Evolutionary conservation across 2,329 filamentous ascomycete genomes (phyloP), one percentile per base, ranked within the genome.

Genomic region (Alternaria sp.): DNA sequence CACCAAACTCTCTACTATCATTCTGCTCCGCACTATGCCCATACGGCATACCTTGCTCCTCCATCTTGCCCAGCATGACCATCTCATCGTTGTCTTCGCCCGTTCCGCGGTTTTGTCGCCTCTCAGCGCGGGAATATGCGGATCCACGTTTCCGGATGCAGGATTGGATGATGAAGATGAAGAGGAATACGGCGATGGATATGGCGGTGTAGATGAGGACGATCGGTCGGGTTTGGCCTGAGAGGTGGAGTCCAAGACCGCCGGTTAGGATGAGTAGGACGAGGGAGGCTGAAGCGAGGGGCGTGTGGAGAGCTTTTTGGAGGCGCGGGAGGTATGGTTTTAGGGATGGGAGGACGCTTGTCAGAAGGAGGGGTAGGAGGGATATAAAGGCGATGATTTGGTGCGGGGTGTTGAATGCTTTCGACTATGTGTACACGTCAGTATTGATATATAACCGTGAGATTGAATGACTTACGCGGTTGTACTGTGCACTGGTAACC

Each of bases 381-480:
- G 94, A 50, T 43, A 83, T 50, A 46, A 85, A 78, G 23, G 83
- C 83, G 57, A 84, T 61, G 66, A 85, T 79, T 65, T 86, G 84
- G 71, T 85, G 84, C 4, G 80, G 71, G 9, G 83, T 79, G 63
- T 68, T 78, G 77, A 81, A 84, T 59, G 71, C 57, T 61, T 80
- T 81, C 44, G 81, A 82, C 77, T 83, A n/a, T n/a, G 36, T 23
- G 12, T 3, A 3, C 8, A 0, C 54, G 26, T 58, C 45, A 62
- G 56, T 50, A 55, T 36, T 26, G 12, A 6, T 8, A 21, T 26
- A 6, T n/a, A 2, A 9, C 36, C 7, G 46, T 36, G 12, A 49
- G 15, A 1, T 13, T 10, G 25, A 6, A 11, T 9, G 9, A 71
- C 78, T 68, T 76, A 82, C 81, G 64, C 78, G 77, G 56, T 81